phyloP scores from a whole-genome alignment of 2,329 filamentous ascomycete species.

The Aureobasidium leucospermi region DNA sequence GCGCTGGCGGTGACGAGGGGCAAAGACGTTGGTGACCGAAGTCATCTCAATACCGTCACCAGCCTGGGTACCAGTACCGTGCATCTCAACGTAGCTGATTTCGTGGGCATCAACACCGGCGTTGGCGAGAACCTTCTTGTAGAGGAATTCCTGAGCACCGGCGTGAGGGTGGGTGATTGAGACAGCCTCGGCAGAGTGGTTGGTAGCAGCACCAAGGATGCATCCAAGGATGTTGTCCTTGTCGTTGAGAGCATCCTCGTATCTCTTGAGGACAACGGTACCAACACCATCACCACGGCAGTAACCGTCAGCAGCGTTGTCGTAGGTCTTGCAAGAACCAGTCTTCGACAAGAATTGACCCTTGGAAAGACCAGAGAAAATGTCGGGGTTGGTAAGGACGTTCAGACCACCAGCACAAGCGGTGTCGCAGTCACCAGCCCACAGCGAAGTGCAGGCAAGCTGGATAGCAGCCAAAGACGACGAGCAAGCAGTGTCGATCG shows the following conservation, averaged over 20 bases:
- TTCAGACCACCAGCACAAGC: slow-evolving; percentile 73
- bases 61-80: slow-evolving; percentile 80
- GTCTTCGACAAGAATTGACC: slow-evolving; percentile 73
- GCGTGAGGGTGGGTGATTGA: slow-evolving; percentile 81
- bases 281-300: slow-evolving; percentile 72
- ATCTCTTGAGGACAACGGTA: slow-evolving; percentile 68
- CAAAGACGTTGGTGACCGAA: slow-evolving; percentile 61
- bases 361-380: slow-evolving; percentile 66
- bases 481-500: slow-evolving; percentile 71
- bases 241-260: slow-evolving; percentile 69
- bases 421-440: slow-evolving; percentile 71
- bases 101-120: slow-evolving; percentile 69
- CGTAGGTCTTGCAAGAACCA: slow-evolving; percentile 72
- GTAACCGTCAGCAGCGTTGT: slow-evolving; percentile 74
- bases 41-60: slow-evolving; percentile 78
- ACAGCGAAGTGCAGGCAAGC: slow-evolving; percentile 63
- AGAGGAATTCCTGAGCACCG: slow-evolving; percentile 65
- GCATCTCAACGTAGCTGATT: slow-evolving; percentile 81
- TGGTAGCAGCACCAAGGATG: slow-evolving; percentile 67
- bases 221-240: slow-evolving; percentile 66
- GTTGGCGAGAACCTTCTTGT: slow-evolving; percentile 61
- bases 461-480: slow-evolving; percentile 67
- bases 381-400: slow-evolving; percentile 73
- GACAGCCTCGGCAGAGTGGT: slow-evolving; percentile 72
- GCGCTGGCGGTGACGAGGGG: slow-evolving; percentile 45